Conservation (phyloP, 495 filamentous ascomycete genomes). For the Pyronema domesticum region DNA sequence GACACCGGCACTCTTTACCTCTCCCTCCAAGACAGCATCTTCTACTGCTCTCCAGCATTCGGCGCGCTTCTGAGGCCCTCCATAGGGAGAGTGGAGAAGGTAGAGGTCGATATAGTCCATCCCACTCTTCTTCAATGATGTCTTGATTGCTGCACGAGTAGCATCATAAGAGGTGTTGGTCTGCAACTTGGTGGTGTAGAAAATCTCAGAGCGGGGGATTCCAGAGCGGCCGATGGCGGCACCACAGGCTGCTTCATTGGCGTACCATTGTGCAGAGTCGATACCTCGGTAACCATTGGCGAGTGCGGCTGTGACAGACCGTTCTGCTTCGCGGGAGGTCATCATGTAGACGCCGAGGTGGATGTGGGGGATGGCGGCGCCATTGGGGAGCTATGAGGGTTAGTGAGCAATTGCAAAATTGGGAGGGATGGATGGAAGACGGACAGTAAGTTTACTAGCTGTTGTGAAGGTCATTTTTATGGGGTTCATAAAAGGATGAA, state of each 20-base stretch:
- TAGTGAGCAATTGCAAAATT: background rate
- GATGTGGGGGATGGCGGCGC: slow-evolving; percentile 41
- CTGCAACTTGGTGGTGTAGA: slow-evolving; percentile 44
- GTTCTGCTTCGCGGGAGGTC: slow-evolving; percentile 1
- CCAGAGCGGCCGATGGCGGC: slow-evolving; percentile 63
- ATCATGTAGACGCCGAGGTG: slow-evolving; percentile 52
- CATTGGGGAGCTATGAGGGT: slow-evolving; percentile 36
- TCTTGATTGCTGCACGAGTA: slow-evolving; percentile 34
- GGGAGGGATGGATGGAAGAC: background rate
- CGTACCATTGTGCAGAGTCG: slow-evolving; percentile 34
- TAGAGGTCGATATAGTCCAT: slow-evolving; percentile 37
- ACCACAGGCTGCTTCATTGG: slow-evolving; percentile 67
- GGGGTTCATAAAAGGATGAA: too few species aligned
- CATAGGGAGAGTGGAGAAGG: slow-evolving; percentile 43
- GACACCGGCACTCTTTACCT: slow-evolving; percentile 46
- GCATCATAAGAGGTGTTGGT: slow-evolving; percentile 29
- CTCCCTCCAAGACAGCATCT: slow-evolving; percentile 44
- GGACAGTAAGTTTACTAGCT: background rate
- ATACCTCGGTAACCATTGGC: slow-evolving; percentile 53
- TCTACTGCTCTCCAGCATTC: slow-evolving; percentile 49
- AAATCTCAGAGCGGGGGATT: slow-evolving; percentile 60
- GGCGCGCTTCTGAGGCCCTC: slow-evolving; percentile 38
- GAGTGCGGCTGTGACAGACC: slow-evolving; percentile 56
- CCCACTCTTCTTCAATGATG: slow-evolving; percentile 31
- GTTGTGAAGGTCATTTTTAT: background rate